These are phyloP conservation scores for Colletotrichum falcatum DNA, from an alignment of 2,329 filamentous ascomycete species.

Conservation along the genomic window DNA sequence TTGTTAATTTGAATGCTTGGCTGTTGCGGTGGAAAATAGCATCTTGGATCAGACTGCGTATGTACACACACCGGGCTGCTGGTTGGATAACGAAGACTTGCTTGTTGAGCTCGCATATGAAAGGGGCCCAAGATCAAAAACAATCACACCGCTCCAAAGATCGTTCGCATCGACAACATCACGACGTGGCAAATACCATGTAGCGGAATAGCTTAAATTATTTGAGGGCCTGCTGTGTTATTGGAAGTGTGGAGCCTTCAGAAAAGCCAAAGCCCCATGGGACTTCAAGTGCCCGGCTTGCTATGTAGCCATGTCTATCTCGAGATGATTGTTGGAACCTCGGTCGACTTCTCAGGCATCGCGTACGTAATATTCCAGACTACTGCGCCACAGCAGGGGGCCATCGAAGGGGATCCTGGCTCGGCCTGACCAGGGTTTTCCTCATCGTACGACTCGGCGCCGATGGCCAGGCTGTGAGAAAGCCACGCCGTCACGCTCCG, in stretches of 20 bases:
- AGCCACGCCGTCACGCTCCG: constrained; percentile 71
- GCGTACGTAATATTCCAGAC: constrained; percentile 57
- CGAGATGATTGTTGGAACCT: constrained; percentile 10
- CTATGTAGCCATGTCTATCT: not conserved
- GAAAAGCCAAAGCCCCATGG: too few relatives aligned
- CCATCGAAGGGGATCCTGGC: constrained; percentile 63
- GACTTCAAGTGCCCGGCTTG: not conserved
- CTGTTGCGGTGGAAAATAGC: not conserved
- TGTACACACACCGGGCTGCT: not conserved
- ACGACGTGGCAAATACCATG: too few relatives aligned
- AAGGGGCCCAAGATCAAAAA: too few relatives aligned
- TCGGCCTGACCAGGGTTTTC: constrained; percentile 66
- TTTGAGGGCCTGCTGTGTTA: too few relatives aligned
- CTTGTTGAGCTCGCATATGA: too few relatives aligned
- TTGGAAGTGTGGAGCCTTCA: too few relatives aligned
- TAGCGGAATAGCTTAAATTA: too few relatives aligned
- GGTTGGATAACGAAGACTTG: not conserved
- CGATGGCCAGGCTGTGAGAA: constrained; percentile 67
- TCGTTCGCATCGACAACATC: too few relatives aligned
- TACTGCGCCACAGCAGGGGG: constrained; percentile 71
- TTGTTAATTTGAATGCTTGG: too few relatives aligned
- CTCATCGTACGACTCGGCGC: constrained; percentile 68
- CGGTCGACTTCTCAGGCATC: constrained; percentile 50
- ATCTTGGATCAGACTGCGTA: not conserved
- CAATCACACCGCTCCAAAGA: too few relatives aligned